phyloP scores from a whole-genome alignment of 2,329 filamentous ascomycete genomes.

The Zymoseptoria brevis region DNA sequence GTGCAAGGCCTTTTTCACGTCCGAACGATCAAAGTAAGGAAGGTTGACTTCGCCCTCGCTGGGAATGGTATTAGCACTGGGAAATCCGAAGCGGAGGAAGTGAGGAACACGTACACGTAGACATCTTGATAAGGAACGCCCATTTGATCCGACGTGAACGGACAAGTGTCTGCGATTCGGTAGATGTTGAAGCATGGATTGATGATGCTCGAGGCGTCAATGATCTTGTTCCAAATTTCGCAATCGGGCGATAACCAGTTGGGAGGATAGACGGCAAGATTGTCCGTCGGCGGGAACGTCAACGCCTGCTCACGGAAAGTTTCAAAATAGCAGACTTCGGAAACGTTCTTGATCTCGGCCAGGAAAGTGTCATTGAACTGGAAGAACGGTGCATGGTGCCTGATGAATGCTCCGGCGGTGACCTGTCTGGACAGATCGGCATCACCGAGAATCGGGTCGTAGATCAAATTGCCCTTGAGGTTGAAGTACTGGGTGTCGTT shows the following conservation, averaged over 20 bases:
- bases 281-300: slow-evolving; percentile 27
- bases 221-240: slow-evolving; percentile 27
- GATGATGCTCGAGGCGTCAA: slow-evolving; percentile 24
- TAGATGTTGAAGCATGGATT: slow-evolving; percentile 31
- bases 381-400: slow-evolving; percentile 29
- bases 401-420: slow-evolving; percentile 6
- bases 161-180: slow-evolving; percentile 25
- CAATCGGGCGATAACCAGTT: slow-evolving; percentile 15
- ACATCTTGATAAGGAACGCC: slow-evolving; percentile 8
- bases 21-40: slow-evolving; percentile 45
- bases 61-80: slow-evolving; percentile 30
- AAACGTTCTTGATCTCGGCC: slow-evolving; percentile 26
- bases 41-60: slow-evolving; percentile 6
- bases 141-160: slow-evolving; percentile 19
- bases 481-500: slow-evolving; percentile 28
- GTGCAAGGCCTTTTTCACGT: slow-evolving; percentile 45
- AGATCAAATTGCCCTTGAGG: slow-evolving; percentile 27
- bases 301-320: slow-evolving; percentile 43
- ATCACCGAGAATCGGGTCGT: slow-evolving; percentile 40
- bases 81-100: slow-evolving; percentile 49
- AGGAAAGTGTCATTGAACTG: slow-evolving; percentile 38
- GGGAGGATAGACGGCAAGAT: slow-evolving; percentile 12
- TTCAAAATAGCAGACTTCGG: slow-evolving; percentile 32
- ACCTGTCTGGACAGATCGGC: slow-evolving; percentile 4
- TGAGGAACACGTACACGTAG: slow-evolving; percentile 29